Conservation (phyloP, 1,139 yeast genomes). For the Blastobotrys elegans region DNA sequence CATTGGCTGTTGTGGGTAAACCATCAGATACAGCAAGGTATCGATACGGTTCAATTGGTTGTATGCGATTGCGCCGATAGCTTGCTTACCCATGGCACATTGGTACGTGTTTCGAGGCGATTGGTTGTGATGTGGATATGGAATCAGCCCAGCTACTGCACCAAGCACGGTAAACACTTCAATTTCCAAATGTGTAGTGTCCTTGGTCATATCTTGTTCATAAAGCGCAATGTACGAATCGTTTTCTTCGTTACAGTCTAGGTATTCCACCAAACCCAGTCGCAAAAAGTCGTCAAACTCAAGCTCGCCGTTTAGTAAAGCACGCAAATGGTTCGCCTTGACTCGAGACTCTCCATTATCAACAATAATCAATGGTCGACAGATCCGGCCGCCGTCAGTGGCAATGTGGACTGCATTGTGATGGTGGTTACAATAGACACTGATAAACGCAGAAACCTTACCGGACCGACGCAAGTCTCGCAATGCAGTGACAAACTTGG, state of each 20-base stretch:
- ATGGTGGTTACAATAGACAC: constrained; percentile 84
- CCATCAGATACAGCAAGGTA: constrained; percentile 88
- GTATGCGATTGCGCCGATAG: constrained; percentile 97
- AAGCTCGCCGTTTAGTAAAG: constrained; percentile 64
- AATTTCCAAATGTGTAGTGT: constrained; percentile 86
- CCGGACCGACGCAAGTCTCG: constrained; percentile 80
- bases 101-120: constrained; percentile 99
- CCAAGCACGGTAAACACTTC: constrained; percentile 96
- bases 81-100: constrained; percentile 99
- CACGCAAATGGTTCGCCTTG: constrained; percentile 56
- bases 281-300: constrained; percentile 83
- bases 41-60: constrained; percentile 95
- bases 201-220: constrained; percentile 54
- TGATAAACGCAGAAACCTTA: constrained; percentile 81
- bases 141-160: constrained; percentile 97
- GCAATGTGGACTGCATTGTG: constrained; percentile 95
- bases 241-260: constrained; percentile 97
- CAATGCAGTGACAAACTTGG: constrained; percentile 70
- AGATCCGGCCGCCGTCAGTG: constrained; percentile 97
- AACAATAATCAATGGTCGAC: constrained; percentile 92
- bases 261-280: constrained; percentile 85
- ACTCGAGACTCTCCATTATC: constrained; percentile 68
- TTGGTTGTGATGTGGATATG: constrained; percentile 99
- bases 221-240: constrained; percentile 91
- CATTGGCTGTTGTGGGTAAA: constrained; percentile 98